Evolutionary conservation across 2,329 filamentous ascomycete genomes (phyloP).

Genomic region (Pyrenochaeta sp.): DNA sequence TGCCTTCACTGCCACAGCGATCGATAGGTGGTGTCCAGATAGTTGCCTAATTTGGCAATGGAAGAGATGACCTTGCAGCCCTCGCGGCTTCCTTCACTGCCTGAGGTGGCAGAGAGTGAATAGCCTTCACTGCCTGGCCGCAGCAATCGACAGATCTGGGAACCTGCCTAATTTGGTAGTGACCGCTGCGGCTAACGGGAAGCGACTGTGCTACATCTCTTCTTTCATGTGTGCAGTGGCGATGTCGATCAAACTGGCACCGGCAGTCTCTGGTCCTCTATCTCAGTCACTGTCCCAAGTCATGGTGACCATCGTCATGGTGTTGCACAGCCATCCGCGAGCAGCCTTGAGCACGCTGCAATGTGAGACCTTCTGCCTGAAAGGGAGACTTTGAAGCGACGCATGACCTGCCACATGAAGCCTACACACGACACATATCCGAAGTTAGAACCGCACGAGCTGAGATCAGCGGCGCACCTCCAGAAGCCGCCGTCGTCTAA

Average conservation of each 20-base stretch:
- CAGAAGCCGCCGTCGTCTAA: neutral
- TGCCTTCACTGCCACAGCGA: no score
- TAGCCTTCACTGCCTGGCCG: neutral
- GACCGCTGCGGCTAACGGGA: neutral
- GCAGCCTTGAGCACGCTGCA: neutral
- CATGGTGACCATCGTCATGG: neutral
- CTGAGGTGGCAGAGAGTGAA: no score
- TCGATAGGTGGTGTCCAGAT: no score
- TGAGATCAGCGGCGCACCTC: slow-evolving; percentile 17
- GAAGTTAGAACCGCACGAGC: slow-evolving; percentile 36
- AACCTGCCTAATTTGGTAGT: neutral
- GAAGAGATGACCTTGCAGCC: no score
- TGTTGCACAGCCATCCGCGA: slow-evolving; percentile 12
- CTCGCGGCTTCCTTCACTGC: no score
- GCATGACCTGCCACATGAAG: slow-evolving; percentile 38
- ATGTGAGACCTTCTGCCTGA: slow-evolving; percentile 38
- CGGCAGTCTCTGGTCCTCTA: neutral
- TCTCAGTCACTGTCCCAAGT: no score
- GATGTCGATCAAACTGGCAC: neutral
- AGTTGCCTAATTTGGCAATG: no score
- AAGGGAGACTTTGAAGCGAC: slow-evolving; percentile 12
- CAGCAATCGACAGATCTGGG: neutral
- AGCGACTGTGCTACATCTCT: neutral
- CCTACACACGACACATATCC: slow-evolving; percentile 22
- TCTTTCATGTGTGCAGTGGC: neutral